Evolutionary conservation across 1,139 yeast species (phyloP).

Genomic region (Pichia sp.): DNA sequence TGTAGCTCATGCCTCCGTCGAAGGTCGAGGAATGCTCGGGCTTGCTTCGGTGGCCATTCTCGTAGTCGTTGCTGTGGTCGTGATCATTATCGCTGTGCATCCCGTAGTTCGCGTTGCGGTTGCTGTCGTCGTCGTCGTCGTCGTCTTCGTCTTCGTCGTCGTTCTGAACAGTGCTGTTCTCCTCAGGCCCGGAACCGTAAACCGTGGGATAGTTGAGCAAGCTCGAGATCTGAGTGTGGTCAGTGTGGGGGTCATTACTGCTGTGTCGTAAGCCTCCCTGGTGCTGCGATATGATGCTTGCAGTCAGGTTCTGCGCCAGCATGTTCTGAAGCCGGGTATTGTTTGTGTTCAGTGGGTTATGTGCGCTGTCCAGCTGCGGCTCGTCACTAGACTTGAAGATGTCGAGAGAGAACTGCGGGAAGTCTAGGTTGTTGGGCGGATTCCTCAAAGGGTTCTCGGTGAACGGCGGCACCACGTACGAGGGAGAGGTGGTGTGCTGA

Average conservation of each 20-base stretch:
- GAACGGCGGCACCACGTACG: slow-evolving; percentile 12
- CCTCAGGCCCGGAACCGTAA: not conserved
- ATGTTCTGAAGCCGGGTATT: slow-evolving; percentile 3
- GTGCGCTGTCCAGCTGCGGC: not conserved
- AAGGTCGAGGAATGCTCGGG: not conserved
- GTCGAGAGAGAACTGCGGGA: slow-evolving; percentile 25
- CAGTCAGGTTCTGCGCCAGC: slow-evolving; percentile 1
- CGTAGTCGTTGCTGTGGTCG: not conserved
- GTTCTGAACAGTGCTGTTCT: not conserved
- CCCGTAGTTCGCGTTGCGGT: not conserved
- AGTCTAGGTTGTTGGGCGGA: slow-evolving; percentile 13
- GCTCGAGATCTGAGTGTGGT: not conserved
- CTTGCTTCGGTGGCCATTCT: not conserved
- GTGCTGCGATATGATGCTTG: not conserved
- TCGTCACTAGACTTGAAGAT: slow-evolving; percentile 19
- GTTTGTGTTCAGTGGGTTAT: not conserved
- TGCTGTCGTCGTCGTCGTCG: not conserved
- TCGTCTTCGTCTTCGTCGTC: not conserved
- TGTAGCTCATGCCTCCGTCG: not conserved
- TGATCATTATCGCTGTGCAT: not conserved
- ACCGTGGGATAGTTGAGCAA: not conserved
- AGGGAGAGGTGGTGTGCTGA: not conserved
- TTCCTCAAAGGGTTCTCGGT: slow-evolving; percentile 14
- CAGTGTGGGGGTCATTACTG: not conserved
- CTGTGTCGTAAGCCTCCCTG: not conserved